Evolutionary conservation across 2,329 filamentous ascomycete species (phyloP), one percentile per base, ranked within the genome.

Genomic region (Penicillium capsulatum): DNA sequence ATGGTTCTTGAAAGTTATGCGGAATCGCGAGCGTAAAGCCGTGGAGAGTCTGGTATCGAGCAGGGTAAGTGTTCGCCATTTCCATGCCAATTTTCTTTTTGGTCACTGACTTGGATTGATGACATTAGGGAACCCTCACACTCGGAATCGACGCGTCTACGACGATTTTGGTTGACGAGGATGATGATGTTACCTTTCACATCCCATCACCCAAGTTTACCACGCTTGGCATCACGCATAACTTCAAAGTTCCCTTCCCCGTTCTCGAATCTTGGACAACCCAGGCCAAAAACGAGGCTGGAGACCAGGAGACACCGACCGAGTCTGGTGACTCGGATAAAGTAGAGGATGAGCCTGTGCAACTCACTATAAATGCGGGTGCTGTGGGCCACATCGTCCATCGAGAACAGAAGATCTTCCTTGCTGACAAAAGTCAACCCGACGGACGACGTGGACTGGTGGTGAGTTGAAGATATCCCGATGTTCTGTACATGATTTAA

Each of bases 1-100:
- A 14, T 69, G 66, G 66, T 68, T 68, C 36, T 44, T 68, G 44
- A 60, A 56, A 24, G 56, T 44, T 3, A 68, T 71, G 66, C 65
- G 64, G 47, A 59, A 48, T 19, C 57, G 59, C 34, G 68, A 71
- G 46, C 55, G 64, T 35, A 54, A 56, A 27, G 51, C 53, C 17
- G 36, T 71, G 10, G 54, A 69, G 38, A 53, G 54, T 13, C 24
- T 70, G 47, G 65, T 70, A 11, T 49, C 49, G 15, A 60, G 59
- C 38, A 59, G 52, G 54, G 66, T 69, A 53, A 41, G 64, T 56
- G n/a, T n/a, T n/a, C n/a, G 34, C 14, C 33, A 15, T 17, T 37
- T 27, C 17, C 9, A 22, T 22, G 19, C 5, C 19, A 5, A 9
- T 5, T 22, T 5, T 22, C 19, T 9, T 22, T 22, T 5, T 22